Evolutionary conservation across 2,329 filamentous ascomycete genomes (phyloP).

Genomic region (Neofusicoccum cordaticola): DNA sequence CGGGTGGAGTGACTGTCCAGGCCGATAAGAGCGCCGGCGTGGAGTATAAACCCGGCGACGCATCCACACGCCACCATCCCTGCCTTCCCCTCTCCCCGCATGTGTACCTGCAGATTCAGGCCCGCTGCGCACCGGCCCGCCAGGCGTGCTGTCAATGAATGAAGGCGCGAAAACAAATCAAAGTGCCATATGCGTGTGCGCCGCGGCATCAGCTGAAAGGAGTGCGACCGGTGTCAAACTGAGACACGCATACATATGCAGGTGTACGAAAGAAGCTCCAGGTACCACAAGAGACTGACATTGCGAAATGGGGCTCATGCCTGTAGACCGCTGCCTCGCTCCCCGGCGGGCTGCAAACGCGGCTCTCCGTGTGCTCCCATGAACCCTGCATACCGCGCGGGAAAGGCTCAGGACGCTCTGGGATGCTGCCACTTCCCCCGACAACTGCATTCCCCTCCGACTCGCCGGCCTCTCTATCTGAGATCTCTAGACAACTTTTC

Average conservation of each 20-base stretch:
- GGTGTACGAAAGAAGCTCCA: constrained; percentile 1
- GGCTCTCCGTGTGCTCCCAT: constrained; percentile 9
- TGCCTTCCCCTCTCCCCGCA: constrained; percentile 6
- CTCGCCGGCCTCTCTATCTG: constrained; percentile 8
- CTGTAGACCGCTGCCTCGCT: background rate
- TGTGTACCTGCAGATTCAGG: constrained; percentile 9
- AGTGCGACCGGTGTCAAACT: constrained; percentile 5
- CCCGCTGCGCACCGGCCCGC: background rate
- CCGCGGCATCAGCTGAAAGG: background rate
- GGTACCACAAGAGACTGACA: constrained; percentile 1
- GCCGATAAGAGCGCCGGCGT: background rate
- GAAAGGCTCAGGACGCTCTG: background rate
- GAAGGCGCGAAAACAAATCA: constrained; percentile 6
- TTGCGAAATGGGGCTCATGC: constrained; percentile 14
- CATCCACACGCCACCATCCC: constrained; percentile 6
- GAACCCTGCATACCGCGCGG: constrained; percentile 8
- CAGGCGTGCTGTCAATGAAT: background rate
- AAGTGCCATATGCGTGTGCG: background rate
- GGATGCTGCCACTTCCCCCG: background rate
- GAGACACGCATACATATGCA: constrained; percentile 9
- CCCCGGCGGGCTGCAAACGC: background rate
- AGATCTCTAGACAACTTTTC: constrained; percentile 21
- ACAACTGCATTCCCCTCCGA: background rate
- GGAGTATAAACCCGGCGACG: background rate
- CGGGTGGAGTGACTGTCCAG: background rate